phyloP scores from a whole-genome alignment of 176 grass and related monocot species.

The Pontederia crassipes region DNA sequence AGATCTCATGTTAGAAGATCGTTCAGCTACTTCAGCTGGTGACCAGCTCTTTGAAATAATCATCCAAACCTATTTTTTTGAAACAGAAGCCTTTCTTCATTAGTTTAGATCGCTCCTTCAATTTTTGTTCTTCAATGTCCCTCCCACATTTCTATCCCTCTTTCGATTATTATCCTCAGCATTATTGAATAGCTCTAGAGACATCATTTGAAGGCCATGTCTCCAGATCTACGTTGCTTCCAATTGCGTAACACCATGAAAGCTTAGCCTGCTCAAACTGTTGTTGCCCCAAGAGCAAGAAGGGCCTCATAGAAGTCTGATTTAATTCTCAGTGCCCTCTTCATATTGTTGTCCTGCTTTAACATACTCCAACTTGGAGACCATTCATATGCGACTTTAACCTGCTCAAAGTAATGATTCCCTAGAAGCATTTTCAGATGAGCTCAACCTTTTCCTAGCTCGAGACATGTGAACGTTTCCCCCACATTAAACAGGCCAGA shows the following conservation, averaged over 20 bases:
- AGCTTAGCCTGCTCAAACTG: slow-evolving; percentile 96
- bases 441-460: slow-evolving; percentile 50
- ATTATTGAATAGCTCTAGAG: slow-evolving; percentile 64
- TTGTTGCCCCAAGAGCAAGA: slow-evolving; percentile 57
- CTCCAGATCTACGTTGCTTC: slow-evolving; percentile 53
- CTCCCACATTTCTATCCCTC: slow-evolving; percentile 82
- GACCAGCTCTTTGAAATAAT: slow-evolving; percentile 27
- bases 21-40: slow-evolving; percentile 47
- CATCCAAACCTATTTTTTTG: slow-evolving; percentile 52
- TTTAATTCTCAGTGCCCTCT: slow-evolving; percentile 62
- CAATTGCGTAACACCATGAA: slow-evolving; percentile 70
- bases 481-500: slow-evolving; percentile 74
- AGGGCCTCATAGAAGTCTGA: slow-evolving; percentile 77
- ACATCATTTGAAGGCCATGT: slow-evolving; percentile 38
- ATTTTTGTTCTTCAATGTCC: slow-evolving; percentile 45
- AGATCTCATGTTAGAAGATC: slow-evolving; percentile 57
- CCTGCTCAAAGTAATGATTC: slow-evolving; percentile 37
- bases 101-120: slow-evolving; percentile 50
- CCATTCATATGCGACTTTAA: slow-evolving; percentile 65
- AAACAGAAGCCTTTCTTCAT: slow-evolving; percentile 40
- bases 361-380: slow-evolving; percentile 59
- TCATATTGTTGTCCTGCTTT: slow-evolving; percentile 71
- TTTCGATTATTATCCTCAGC: slow-evolving; percentile 88
- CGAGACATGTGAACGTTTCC: slow-evolving; percentile 83
- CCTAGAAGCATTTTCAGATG: slow-evolving; percentile 47